phyloP scores from a whole-genome alignment of 1,139 yeast genomes.

The Taphrina deformans region DNA sequence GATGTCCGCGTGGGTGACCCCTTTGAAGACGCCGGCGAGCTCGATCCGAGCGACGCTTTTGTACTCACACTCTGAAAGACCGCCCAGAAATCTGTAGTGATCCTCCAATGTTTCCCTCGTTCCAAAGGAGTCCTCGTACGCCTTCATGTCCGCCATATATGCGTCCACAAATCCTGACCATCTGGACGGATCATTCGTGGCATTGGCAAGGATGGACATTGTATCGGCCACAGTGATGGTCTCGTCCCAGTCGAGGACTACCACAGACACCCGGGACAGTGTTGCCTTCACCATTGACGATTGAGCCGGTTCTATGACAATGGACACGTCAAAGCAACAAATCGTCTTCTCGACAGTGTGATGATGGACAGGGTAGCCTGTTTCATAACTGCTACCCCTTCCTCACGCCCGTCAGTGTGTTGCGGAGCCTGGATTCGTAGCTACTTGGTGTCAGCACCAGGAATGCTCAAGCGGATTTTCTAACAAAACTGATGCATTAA shows the following conservation, averaged over 20 bases:
- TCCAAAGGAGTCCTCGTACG: conserved; percentile 7
- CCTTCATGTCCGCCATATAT: conserved; percentile 22
- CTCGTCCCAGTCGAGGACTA: conserved; percentile 34
- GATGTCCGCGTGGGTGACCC: conserved; percentile 8
- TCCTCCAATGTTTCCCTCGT: conserved; percentile 1
- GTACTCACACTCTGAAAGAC: conserved; percentile 5
- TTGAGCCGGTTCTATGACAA: too few relatives aligned
- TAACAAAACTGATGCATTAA: too few relatives aligned
- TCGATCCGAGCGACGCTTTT: conserved; percentile 18
- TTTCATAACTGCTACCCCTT: neutral
- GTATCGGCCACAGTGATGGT: conserved; percentile 27
- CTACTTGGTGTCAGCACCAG: neutral
- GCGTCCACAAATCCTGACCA: conserved; percentile 22
- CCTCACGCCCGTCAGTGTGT: neutral
- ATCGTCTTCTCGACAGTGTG: too few relatives aligned
- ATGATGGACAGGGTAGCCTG: too few relatives aligned
- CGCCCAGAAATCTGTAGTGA: conserved; percentile 13
- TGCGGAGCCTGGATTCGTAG: neutral
- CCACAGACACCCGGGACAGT: neutral
- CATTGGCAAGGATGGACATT: conserved; percentile 14
- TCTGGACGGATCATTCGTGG: conserved; percentile 1
- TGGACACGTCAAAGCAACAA: too few relatives aligned
- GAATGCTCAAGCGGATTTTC: too few relatives aligned
- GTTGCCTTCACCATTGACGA: neutral
- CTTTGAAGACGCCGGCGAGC: conserved; percentile 11